Base-by-base conservation (phyloP, 2,329 filamentous ascomycete genomes). In the Achaetomium macrosporum region DNA sequence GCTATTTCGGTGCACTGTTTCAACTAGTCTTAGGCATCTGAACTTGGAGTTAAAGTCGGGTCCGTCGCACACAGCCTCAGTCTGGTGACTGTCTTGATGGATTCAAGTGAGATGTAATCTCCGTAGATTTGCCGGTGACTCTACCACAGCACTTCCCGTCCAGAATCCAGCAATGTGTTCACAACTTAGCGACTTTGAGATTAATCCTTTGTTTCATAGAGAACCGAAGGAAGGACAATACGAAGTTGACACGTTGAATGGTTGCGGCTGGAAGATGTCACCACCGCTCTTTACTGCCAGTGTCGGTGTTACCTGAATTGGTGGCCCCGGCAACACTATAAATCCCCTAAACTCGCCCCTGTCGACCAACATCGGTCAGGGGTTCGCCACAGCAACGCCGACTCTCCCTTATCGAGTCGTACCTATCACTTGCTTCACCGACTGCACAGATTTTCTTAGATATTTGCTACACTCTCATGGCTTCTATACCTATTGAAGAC, bases 231-330 rank as follows among this genome's bases (percentile, higher is more conserved):
- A 16, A 16, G 31, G 30, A 29, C 19, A 50, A 57, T 59, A 60
- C 56, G 56, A 62, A 60, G 52, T 61, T 61, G 59, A 58, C 63
- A 64, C 58, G 58, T 62, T 60, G 39, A 48, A 39, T 30, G 30
- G 17, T 13, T 48, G 15, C 30, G 11, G 35, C 13, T 30, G 49
- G 15, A 17, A 17, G 12, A 19, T 4, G 5, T 11, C 33, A 4
- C 5, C 10, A 12, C 33, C 33, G 10, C 11, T 11, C 10, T 12
- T 35, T 35, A 35, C 33, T 12, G 4, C 10, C 33, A 12, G 33
- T 35, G 25, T 15, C 40, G 40, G 47, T 42, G 13, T 16, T 49
- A 20, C 39, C 39, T 49, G n/a, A 49, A 43, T 5, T 29, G 43
- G 50, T 42, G 47, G 12, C 17, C 11, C 16, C 43, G 20, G 31